A percentile compares a stretch with the other conserved stretches of the same genome.
Conservation (phyloP, 2,329 filamentous ascomycete species). For the Colletotrichum orbiculare region DNA sequence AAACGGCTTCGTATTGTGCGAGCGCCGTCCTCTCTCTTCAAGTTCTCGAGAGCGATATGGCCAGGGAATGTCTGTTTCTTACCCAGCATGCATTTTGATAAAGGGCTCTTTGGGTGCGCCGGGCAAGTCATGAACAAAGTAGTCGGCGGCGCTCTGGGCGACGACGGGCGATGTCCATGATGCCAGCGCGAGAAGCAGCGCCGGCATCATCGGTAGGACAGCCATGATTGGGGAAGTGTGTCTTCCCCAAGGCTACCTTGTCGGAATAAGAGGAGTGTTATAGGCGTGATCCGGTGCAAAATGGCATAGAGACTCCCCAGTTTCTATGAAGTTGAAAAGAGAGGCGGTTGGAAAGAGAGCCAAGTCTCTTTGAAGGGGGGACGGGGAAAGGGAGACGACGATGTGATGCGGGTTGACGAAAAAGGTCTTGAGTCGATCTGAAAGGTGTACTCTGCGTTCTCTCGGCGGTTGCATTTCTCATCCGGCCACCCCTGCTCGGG, state of each 20-base stretch:
- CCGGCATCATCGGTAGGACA: constrained; percentile 38
- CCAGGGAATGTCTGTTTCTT: constrained; percentile 50
- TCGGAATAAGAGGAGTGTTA: constrained; percentile 20
- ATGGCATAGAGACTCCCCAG: constrained; percentile 23
- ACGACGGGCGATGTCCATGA: constrained; percentile 52
- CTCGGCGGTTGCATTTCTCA: constrained; percentile 16
- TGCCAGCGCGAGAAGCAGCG: constrained; percentile 51
- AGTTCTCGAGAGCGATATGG: not conserved
- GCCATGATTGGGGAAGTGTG: constrained; percentile 37
- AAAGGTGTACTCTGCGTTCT: constrained; percentile 22
- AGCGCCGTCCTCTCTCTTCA: not conserved
- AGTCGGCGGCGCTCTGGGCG: constrained; percentile 71
- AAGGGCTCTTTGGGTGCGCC: constrained; percentile 80
- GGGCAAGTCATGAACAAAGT: constrained; percentile 87
- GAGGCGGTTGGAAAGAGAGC: not conserved
- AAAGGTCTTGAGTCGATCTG: constrained; percentile 18
- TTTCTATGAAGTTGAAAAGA: not conserved
- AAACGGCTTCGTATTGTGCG: constrained; percentile 4
- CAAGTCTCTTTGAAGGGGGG: not conserved
- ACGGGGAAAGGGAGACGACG: constrained; percentile 6
- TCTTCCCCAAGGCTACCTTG: constrained; percentile 35
- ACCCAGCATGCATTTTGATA: constrained; percentile 99
- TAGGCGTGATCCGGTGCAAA: constrained; percentile 3
- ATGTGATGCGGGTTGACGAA: constrained; percentile 3
- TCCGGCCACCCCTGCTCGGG: constrained; percentile 15